Base-by-base conservation (phyloP, 352 stramenopile genomes). In the Globisporangium camurandrum region DNA sequence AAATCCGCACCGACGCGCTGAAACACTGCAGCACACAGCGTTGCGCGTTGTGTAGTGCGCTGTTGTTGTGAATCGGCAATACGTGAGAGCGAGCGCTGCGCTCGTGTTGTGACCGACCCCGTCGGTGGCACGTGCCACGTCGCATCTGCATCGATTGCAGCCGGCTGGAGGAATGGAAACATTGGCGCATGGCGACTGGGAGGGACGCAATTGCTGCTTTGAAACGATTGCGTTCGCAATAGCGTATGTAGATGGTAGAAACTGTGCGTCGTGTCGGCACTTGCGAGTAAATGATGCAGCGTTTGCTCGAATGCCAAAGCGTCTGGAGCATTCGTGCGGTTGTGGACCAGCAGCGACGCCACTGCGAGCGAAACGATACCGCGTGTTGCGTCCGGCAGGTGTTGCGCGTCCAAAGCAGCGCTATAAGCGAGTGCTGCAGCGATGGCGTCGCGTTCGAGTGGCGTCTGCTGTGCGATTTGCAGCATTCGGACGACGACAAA, bases 231-330 rank as follows among this genome's bases (percentile, higher is more conserved):
- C 9, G 61, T 59, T 1, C 57, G 61, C n/a, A 88, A 43, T 17
- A 84, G 45, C 6, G 59, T 51, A 16, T 84, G 70, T 9, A 86
- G 49, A 44, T 71, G 73, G 39, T 85, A 74, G 47, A 88, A 86
- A 22, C 71, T 72, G 20, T 69, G 64, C 5, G 63, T 47, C 11
- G 53, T 34, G 37, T 88, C 76, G 1, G 70, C 68, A 16, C 62
- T 55, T 39, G 52, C 46, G 4, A 88, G 50, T 4, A 66, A 67
- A 3, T 65, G 51, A 48, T 85, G 67, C 24, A 88, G 51, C 33
- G 73, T 56, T 2, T 31, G 26, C 19, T 81, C 62, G 19, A 84
- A 20, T 42, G 46, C 10, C 36, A 37, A 22, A 4, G 44, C 17
- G 7, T 61, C 49, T n/a, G 49, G 45, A 8, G 28, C 47, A 26